Evolutionary conservation across 345 rosid genomes (phyloP).

Genomic region (Lumnitzera racemosa): DNA sequence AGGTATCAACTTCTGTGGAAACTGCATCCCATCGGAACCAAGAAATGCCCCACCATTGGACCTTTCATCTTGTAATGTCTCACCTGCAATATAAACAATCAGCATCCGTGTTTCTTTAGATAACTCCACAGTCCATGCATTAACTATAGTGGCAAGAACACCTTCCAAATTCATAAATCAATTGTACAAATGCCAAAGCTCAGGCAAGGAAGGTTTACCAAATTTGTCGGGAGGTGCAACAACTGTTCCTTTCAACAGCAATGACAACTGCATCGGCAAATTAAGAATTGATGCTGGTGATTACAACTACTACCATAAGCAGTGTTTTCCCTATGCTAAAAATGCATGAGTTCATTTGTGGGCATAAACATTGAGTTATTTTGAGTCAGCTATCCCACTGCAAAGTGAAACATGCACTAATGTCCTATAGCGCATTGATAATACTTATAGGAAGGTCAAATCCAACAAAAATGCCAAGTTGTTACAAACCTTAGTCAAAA

Average conservation of each 20-base stretch:
- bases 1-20: slow-evolving; percentile 82
- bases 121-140: background rate
- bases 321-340: background rate
- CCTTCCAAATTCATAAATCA: too few species aligned
- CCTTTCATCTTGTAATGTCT: slow-evolving; percentile 83
- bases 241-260: slow-evolving; percentile 87
- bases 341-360: too few species aligned
- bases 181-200: too few species aligned
- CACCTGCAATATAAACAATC: slow-evolving; percentile 45
- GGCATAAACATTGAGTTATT: too few species aligned
- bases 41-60: slow-evolving; percentile 72
- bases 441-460: background rate
- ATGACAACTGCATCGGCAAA: slow-evolving; percentile 48
- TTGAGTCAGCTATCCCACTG: background rate
- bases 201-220: slow-evolving; percentile 40
- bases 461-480: background rate
- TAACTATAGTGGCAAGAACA: slow-evolving; percentile 5
- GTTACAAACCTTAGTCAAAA: slow-evolving; percentile 67
- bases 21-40: slow-evolving; percentile 76
- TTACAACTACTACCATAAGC: background rate
- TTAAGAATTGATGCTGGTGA: slow-evolving; percentile 19
- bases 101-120: too few species aligned
- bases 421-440: too few species aligned
- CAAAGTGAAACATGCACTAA: background rate
- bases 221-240: slow-evolving; percentile 98